Base-by-base conservation (phyloP, 306 rosid genomes). In the Ziziphus jujuba region DNA sequence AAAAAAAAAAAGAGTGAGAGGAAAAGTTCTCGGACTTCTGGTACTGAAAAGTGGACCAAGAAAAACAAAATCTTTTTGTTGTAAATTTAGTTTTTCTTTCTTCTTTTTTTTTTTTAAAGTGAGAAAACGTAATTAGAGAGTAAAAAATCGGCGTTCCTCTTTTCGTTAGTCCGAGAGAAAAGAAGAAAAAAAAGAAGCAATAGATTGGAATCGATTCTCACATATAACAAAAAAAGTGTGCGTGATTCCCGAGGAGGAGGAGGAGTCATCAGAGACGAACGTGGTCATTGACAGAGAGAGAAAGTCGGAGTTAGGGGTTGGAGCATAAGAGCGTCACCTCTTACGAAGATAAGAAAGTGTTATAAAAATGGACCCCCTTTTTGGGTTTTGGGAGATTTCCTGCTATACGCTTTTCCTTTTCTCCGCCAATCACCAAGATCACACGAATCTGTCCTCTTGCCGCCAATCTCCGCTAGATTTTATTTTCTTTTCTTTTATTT, bases 271-370 rank as follows among this genome's bases (percentile, higher is more conserved):
- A 19, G 56, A 50, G 54, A 60, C 60, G 14, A 33, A 28, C 25
- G 2, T 15, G 9, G 13, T 33, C 61, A n/a, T 4, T 15, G 13
- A 25, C 20, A 9, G 7, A 20, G 7, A n/a, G 40, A 16, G 43
- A 2, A 5, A 14, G 17, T 4, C 44, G 1, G n/a, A 23, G 28
- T 28, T 6, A 7, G 14, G 35, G 3, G 40, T 70, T 28, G 33
- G 33, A 28, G 61, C 75, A 67, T 70, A 67, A 60, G 33, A 28
- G 61, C 75, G 75, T 70, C 75, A 60, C 23, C 60, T 51, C 54
- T 60, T 70, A 70, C 61, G 75, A n/a, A n/a, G n/a, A 60, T 70
- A 11, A 24, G 17, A 5, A 20, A 7, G 33, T 58, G 12, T 45
- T 7, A 14, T 51, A 7, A n/a, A 36, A 40, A 9, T 40, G 45